A percentile compares a stretch with the other conserved stretches of the same genome.
These are phyloP conservation scores for Arabidopsis thaliana DNA, from an alignment of 345 rosid genomes.

Conservation along the genomic window TAIR10.1 NC_003071.7:10179501-10180000, in stretches of 20 bases:
- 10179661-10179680: background rate
- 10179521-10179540: slow-evolving; percentile 86
- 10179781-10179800: slow-evolving; percentile 44
- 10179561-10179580: slow-evolving; percentile 68
- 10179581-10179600: slow-evolving; percentile 63
- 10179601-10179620: slow-evolving; percentile 73
- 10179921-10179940: background rate
- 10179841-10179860: background rate
- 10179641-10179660: too few species aligned
- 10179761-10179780: slow-evolving; percentile 67
- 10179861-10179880: background rate
- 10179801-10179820: background rate
- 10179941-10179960: background rate
- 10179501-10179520: slow-evolving; percentile 64
- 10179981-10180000: too few species aligned
- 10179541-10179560: slow-evolving; percentile 64
- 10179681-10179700: slow-evolving; percentile 40
- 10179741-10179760: slow-evolving; percentile 65
- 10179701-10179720: slow-evolving; percentile 61
- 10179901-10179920: background rate
- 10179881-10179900: background rate
- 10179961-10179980: background rate
- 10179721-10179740: slow-evolving; percentile 66
- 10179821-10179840: background rate
- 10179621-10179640: background rate